A percentile compares a stretch with the other conserved stretches of the same genome.
These are phyloP conservation scores for Sporothrix globosa DNA, from an alignment of 2,329 filamentous ascomycete genomes.

Conservation along the genomic window DNA sequence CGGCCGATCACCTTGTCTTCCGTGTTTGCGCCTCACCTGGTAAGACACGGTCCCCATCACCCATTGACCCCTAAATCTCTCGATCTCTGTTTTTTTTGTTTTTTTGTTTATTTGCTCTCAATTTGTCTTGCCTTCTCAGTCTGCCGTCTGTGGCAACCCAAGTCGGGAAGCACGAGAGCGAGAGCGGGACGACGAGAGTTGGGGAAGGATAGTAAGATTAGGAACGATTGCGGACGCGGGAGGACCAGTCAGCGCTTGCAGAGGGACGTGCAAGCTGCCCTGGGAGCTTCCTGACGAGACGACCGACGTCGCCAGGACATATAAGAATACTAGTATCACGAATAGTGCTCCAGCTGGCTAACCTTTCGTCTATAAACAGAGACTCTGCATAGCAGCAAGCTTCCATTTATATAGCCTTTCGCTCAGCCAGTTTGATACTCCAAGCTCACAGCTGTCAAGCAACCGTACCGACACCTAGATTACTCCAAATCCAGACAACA, in stretches of 20 bases:
- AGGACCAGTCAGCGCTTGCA: not conserved
- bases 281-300: not conserved
- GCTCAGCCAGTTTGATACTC: not conserved
- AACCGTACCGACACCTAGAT: not conserved
- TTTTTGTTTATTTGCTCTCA: not conserved
- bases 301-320: too few species aligned
- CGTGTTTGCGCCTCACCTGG: not conserved
- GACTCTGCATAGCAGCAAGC: not conserved
- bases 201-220: too few species aligned
- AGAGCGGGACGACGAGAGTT: not conserved
- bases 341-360: not conserved
- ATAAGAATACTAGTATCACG: too few species aligned
- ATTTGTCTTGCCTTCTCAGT: not conserved
- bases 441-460: not conserved
- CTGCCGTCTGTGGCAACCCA: slow-evolving; percentile 2
- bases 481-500: not conserved
- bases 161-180: not conserved
- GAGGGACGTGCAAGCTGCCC: not conserved
- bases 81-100: not conserved
- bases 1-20: not conserved
- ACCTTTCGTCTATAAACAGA: not conserved
- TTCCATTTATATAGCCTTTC: not conserved
- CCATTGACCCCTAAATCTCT: slow-evolving; percentile 11
- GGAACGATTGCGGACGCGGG: not conserved
- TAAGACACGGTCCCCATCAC: not conserved